A percentile compares a stretch with the other conserved stretches of the same genome.
phyloP scores from a whole-genome alignment of 345 rosid species.

The Rhodomyrtus tomentosa region DNA sequence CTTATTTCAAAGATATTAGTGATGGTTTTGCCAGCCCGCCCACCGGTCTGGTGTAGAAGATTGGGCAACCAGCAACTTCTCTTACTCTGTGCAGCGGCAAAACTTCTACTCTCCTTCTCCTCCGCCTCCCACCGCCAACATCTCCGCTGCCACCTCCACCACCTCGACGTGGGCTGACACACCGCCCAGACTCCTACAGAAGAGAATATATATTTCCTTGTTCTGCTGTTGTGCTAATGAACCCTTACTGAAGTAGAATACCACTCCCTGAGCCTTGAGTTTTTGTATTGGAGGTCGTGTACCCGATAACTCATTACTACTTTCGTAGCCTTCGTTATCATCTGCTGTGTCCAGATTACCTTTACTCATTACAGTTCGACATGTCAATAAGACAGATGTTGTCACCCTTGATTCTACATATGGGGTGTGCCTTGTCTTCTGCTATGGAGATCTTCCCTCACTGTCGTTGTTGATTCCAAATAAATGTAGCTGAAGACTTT shows the following conservation, averaged over 20 bases:
- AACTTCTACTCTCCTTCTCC: conserved; percentile 53
- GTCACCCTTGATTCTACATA: conserved; percentile 95
- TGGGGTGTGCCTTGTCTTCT: conserved; percentile 39
- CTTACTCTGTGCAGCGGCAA: background rate
- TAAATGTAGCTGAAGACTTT: background rate
- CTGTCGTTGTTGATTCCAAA: background rate
- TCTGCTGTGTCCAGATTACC: conserved; percentile 77
- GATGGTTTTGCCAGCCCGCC: background rate
- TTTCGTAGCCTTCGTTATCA: conserved; percentile 68
- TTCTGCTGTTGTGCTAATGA: too few species aligned
- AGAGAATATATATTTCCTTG: too few species aligned
- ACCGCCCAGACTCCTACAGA: too few species aligned
- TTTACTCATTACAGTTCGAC: conserved; percentile 61
- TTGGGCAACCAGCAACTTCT: background rate
- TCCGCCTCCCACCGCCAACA: too few species aligned
- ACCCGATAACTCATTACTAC: background rate
- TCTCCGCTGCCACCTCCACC: too few species aligned
- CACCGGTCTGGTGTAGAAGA: background rate
- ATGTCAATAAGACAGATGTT: conserved; percentile 86
- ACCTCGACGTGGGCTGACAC: too few species aligned
- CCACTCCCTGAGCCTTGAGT: too few species aligned
- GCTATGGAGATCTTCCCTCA: background rate
- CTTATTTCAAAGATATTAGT: background rate
- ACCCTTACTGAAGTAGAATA: too few species aligned
- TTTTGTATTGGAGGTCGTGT: background rate